Conservation (phyloP, 768 basidiomycete genomes). For the Hypholoma fasciculare region DNA sequence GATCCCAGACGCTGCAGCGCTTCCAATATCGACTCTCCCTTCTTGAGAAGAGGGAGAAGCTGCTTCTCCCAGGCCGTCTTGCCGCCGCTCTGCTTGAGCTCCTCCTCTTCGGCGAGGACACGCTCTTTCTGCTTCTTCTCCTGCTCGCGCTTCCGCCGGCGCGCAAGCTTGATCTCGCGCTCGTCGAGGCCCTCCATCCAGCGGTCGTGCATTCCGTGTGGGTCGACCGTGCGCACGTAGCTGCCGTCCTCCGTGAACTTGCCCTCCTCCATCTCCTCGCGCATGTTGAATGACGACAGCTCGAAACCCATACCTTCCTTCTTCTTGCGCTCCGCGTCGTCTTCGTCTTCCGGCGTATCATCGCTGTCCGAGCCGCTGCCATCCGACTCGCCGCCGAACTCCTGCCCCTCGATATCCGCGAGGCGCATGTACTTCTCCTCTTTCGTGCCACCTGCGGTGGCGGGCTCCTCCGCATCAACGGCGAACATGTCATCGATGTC, state of each 20-base stretch:
- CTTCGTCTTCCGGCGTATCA: slow-evolving; percentile 69
- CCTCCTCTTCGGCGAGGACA: slow-evolving; percentile 71
- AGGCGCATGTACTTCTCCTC: slow-evolving; percentile 78
- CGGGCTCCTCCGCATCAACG: slow-evolving; percentile 58
- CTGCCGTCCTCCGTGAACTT: slow-evolving; percentile 94
- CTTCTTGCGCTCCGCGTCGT: slow-evolving; percentile 71
- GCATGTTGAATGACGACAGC: slow-evolving; percentile 97
- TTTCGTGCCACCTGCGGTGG: slow-evolving; percentile 47
- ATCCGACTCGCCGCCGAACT: slow-evolving; percentile 60
- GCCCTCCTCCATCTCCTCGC: slow-evolving; percentile 97
- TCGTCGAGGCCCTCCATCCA: slow-evolving; percentile 96
- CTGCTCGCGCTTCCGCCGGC: slow-evolving; percentile 71
- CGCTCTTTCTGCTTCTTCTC: slow-evolving; percentile 73
- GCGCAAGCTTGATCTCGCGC: slow-evolving; percentile 79
- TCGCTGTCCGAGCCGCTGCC: slow-evolving; percentile 40
- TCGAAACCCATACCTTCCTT: slow-evolving; percentile 93
- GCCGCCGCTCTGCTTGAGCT: slow-evolving; percentile 67
- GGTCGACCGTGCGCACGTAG: slow-evolving; percentile 85
- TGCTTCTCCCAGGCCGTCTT: slow-evolving; percentile 63
- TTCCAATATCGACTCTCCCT: slow-evolving; percentile 89
- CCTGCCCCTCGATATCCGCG: slow-evolving; percentile 97
- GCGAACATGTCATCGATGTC: slow-evolving; percentile 86
- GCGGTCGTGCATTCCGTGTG: slow-evolving; percentile 87
- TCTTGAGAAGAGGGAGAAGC: slow-evolving; percentile 74
- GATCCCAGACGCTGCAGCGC: slow-evolving; percentile 84